These are phyloP conservation scores for Hibiscus tridactylites DNA, from an alignment of 345 rosid genomes.

Conservation along the genomic window DNA sequence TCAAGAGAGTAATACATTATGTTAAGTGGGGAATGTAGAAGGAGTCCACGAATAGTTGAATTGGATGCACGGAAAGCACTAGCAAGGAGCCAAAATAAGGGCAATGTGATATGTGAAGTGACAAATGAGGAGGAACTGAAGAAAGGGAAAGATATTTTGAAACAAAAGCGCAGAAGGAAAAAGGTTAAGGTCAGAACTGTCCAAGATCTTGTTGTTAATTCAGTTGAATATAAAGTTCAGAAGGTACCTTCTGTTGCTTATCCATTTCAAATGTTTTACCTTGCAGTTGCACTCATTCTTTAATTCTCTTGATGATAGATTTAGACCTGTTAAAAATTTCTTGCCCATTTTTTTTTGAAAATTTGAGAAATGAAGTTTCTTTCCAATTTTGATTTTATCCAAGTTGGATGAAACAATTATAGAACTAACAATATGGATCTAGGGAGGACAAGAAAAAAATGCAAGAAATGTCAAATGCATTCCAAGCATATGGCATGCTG, in stretches of 20 bases:
- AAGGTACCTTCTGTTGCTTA: conserved; percentile 8
- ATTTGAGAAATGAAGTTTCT: not conserved
- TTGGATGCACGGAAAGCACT: conserved; percentile 17
- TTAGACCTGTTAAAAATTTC: not conserved
- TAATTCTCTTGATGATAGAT: not conserved
- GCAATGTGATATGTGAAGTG: not conserved
- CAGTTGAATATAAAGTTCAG: conserved; percentile 8
- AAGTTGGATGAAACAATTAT: not conserved
- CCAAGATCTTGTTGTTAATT: conserved; percentile 17
- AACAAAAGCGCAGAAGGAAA: conserved; percentile 14
- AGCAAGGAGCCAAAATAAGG: conserved; percentile 6
- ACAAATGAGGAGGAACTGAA: not conserved
- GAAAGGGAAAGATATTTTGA: not conserved
- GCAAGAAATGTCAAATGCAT: too few relatives aligned
- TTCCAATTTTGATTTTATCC: not conserved
- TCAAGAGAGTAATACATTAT: not conserved
- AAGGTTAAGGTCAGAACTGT: conserved; percentile 19
- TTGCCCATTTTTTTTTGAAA: not conserved
- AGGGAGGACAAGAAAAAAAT: too few relatives aligned
- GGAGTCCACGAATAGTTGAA: conserved; percentile 18
- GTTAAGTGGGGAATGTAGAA: conserved; percentile 12
- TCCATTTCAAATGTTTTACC: conserved; percentile 4
- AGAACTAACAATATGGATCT: not conserved
- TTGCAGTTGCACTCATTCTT: conserved; percentile 7
- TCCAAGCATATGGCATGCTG: too few relatives aligned